Percentiles rank a stretch among this genome's conserved stretches.
Evolutionary conservation across 192 early-diverging fungal species (phyloP).

Genomic region (Backusella mclennaniae): DNA sequence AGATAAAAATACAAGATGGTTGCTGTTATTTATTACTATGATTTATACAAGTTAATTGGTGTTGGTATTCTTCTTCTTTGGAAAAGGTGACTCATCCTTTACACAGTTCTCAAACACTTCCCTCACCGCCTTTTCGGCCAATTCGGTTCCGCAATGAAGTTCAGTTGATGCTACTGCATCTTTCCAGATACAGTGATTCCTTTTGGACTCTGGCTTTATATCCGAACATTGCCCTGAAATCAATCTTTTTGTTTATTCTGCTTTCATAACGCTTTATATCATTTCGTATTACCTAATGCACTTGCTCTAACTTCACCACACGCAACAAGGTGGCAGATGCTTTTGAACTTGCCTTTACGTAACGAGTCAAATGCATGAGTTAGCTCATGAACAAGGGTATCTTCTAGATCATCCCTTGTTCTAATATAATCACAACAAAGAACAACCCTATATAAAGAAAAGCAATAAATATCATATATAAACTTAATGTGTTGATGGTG

Average conservation of each 20-base stretch:
- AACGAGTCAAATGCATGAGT: constrained; percentile 38
- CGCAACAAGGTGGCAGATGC: constrained; percentile 29
- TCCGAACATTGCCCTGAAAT: constrained; percentile 31
- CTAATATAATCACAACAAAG: constrained; percentile 37
- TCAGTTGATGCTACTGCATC: constrained; percentile 35
- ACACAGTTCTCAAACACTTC: constrained; percentile 36
- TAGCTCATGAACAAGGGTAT: constrained; percentile 37
- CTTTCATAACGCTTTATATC: background rate
- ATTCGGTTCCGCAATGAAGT: constrained; percentile 20
- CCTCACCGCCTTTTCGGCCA: constrained; percentile 19
- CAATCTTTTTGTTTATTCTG: background rate
- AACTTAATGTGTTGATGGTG: background rate
- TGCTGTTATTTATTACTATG: background rate
- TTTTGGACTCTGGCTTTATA: constrained; percentile 14
- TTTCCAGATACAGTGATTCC: constrained; percentile 23
- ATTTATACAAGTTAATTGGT: background rate
- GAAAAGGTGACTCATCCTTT: constrained; percentile 32
- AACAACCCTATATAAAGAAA: constrained; percentile 21
- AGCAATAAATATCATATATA: background rate
- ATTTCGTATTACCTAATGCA: constrained; percentile 19
- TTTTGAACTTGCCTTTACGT: constrained; percentile 30
- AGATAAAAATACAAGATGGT: background rate
- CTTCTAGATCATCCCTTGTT: constrained; percentile 24
- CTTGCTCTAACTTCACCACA: constrained; percentile 38
- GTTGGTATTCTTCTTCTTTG: background rate